Conservation (phyloP, 495 filamentous ascomycete species). For the Hypoxylon trugodes region DNA sequence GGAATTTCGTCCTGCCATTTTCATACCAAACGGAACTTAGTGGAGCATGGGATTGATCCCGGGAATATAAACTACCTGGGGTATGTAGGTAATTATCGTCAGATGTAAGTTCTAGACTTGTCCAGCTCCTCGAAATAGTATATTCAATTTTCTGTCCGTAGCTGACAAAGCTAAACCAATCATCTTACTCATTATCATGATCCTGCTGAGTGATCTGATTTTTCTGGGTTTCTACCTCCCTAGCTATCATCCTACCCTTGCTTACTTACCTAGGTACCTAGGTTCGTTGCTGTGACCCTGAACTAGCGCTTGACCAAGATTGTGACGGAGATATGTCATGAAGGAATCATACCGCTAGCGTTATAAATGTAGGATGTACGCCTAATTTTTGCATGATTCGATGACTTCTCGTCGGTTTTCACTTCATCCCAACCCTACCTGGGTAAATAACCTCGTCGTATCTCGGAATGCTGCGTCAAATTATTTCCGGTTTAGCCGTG, state of each 20-base stretch:
- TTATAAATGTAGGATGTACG: too few species aligned
- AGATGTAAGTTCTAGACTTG: conserved; percentile 5
- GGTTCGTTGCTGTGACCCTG: background rate
- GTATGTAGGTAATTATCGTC: too few species aligned
- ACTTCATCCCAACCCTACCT: too few species aligned
- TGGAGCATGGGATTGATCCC: too few species aligned
- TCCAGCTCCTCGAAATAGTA: background rate
- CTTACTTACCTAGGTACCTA: too few species aligned
- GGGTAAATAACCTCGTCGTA: background rate
- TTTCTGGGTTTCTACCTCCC: too few species aligned
- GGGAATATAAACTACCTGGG: too few species aligned
- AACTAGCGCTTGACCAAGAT: background rate
- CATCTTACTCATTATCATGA: conserved; percentile 6
- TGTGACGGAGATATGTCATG: background rate
- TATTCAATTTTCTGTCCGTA: background rate
- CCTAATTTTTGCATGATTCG: too few species aligned
- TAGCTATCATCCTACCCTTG: conserved; percentile 17
- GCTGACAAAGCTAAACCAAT: background rate
- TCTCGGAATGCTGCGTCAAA: conserved; percentile 12
- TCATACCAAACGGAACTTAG: too few species aligned
- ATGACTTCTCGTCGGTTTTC: background rate
- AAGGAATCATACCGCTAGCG: background rate
- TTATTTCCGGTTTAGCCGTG: conserved; percentile 3
- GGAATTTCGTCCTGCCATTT: too few species aligned
- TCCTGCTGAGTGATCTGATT: conserved; percentile 12